Percentiles rank a stretch among this genome's conserved stretches.
Evolutionary conservation across 257 asterid genomes (phyloP).

Genomic region (Petrea volubilis): DNA sequence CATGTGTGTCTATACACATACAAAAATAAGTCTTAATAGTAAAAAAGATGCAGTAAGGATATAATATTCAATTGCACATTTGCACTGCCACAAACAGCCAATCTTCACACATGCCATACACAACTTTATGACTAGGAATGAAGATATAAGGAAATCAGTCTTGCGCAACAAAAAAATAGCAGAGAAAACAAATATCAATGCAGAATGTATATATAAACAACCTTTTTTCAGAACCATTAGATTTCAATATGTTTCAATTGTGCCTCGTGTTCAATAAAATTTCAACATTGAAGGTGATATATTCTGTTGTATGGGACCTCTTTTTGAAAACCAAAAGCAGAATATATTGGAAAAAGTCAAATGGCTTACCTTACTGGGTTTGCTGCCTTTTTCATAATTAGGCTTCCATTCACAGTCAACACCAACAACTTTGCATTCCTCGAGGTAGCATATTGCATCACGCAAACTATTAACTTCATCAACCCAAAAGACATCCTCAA

Average conservation of each 20-base stretch:
- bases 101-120: neutral
- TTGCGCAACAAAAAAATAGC: no score
- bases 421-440: slow-evolving; percentile 83
- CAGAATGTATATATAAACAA: neutral
- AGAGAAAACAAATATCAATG: no score
- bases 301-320: neutral
- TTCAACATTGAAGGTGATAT: neutral
- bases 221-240: neutral
- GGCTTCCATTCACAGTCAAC: slow-evolving; percentile 99
- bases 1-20: neutral
- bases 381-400: slow-evolving; percentile 74
- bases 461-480: slow-evolving; percentile 59
- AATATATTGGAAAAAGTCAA: neutral
- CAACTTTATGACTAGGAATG: neutral
- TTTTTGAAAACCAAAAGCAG: neutral
- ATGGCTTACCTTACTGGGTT: slow-evolving; percentile 64
- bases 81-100: neutral
- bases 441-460: slow-evolving; percentile 62
- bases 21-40: neutral
- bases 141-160: neutral
- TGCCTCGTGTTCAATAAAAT: slow-evolving; percentile 11
- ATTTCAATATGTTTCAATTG: neutral
- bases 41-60: neutral
- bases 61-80: neutral
- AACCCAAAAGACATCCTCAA: slow-evolving; percentile 85